phyloP scores from a whole-genome alignment of 495 filamentous ascomycete genomes.

The Penicillium bovifimosum region DNA sequence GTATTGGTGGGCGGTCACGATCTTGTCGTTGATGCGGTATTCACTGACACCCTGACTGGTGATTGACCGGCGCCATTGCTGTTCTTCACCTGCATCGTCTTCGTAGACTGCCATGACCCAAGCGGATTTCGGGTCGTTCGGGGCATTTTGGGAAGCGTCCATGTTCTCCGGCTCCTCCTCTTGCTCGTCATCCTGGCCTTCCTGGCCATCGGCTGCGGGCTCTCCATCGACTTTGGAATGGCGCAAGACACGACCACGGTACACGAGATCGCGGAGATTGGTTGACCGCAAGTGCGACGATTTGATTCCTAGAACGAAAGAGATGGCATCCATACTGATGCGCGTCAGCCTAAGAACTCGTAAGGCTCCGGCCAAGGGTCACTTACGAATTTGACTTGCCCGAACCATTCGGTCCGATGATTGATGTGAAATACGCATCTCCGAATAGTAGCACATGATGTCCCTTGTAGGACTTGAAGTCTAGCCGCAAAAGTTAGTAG shows the following conservation, averaged over 20 bases:
- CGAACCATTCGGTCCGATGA: constrained; percentile 98
- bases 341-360: constrained; percentile 16
- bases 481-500: constrained; percentile 44
- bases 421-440: constrained; percentile 98
- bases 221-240: constrained; percentile 87
- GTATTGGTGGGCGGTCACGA: constrained; percentile 86
- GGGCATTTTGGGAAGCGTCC: constrained; percentile 44
- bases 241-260: constrained; percentile 88
- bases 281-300: constrained; percentile 92
- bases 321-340: constrained; percentile 95
- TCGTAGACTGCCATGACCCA: constrained; percentile 99
- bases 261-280: constrained; percentile 92
- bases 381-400: constrained; percentile 99
- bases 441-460: constrained; percentile 93
- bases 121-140: constrained; percentile 78
- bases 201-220: constrained; percentile 50
- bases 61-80: constrained; percentile 92
- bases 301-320: constrained; percentile 97
- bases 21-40: constrained; percentile 90
- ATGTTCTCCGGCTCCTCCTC: constrained; percentile 33
- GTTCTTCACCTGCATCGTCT: constrained; percentile 92
- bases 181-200: constrained; percentile 47
- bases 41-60: constrained; percentile 85
- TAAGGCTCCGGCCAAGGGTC: neutral
- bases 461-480: constrained; percentile 99